These are phyloP conservation scores for Globisporangium recalcitrans DNA, from an alignment of 352 stramenopile species.

Conservation along the genomic window DNA sequence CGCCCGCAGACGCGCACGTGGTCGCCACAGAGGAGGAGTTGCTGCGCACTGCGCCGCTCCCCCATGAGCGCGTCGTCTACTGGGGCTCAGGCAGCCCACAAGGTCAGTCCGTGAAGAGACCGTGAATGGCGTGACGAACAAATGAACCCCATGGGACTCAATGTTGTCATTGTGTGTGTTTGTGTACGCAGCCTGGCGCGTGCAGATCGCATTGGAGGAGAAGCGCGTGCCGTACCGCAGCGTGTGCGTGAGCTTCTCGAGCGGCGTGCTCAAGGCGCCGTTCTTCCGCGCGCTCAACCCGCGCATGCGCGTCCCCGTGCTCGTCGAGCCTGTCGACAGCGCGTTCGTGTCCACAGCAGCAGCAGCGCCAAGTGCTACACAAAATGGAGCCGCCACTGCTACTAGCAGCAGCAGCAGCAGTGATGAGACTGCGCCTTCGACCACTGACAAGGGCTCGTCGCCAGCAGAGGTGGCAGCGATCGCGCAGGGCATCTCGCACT, in stretches of 20 bases:
- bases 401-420: not conserved
- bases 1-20: constrained; percentile 4
- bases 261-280: constrained; percentile 72
- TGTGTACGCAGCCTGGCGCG: constrained; percentile 55
- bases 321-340: constrained; percentile 54
- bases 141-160: not conserved
- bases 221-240: constrained; percentile 74
- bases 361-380: not conserved
- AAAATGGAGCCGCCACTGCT: not conserved
- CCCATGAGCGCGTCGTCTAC: constrained; percentile 74
- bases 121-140: not conserved
- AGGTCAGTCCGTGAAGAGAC: constrained; percentile 25
- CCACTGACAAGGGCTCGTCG: not conserved
- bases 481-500: constrained; percentile 26
- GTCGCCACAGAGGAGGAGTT: constrained; percentile 56
- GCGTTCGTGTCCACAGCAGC: not conserved
- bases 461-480: constrained; percentile 22
- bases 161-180: not conserved
- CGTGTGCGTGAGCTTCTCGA: constrained; percentile 80
- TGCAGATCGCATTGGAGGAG: constrained; percentile 76
- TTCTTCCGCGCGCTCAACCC: constrained; percentile 77
- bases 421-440: not conserved
- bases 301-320: constrained; percentile 76
- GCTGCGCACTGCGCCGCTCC: constrained; percentile 42
- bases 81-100: constrained; percentile 82